Conservation (phyloP, 1,139 yeast species). For the Geotrichum histeridarum region DNA sequence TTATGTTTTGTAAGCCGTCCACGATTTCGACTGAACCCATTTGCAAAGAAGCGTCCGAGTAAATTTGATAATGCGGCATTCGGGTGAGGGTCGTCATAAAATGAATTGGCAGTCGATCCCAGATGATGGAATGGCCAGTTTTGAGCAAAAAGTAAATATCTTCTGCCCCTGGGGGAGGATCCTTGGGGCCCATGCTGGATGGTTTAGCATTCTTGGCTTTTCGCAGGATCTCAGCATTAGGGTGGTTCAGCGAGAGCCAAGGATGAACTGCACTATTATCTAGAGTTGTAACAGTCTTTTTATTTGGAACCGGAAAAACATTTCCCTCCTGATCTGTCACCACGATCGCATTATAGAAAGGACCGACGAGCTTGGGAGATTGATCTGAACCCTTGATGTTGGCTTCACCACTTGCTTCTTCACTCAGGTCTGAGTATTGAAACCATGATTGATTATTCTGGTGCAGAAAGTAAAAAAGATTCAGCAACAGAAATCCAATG, state of each 20-base stretch:
- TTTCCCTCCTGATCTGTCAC: conserved; percentile 4
- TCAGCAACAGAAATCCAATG: too few relatives aligned
- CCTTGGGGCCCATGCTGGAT: neutral
- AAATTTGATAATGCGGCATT: conserved; percentile 35
- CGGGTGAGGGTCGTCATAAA: conserved; percentile 35
- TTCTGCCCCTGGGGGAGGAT: conserved; percentile 23
- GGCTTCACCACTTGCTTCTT: too few relatives aligned
- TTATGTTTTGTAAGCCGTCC: conserved; percentile 33
- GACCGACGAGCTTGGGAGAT: neutral
- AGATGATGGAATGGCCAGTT: conserved; percentile 37
- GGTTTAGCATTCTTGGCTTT: neutral
- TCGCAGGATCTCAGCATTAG: neutral
- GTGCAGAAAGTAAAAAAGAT: too few relatives aligned
- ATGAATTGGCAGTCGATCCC: conserved; percentile 40
- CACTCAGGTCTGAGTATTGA: too few relatives aligned
- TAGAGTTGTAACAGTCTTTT: neutral
- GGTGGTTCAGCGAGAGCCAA: conserved; percentile 7
- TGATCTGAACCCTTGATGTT: neutral
- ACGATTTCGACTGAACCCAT: conserved; percentile 35
- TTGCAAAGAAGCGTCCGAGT: conserved; percentile 35
- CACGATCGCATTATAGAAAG: conserved; percentile 7
- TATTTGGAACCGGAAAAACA: neutral
- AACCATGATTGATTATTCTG: too few relatives aligned
- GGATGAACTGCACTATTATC: conserved; percentile 1
- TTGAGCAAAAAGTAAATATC: conserved; percentile 35